Evolutionary conservation across 768 basidiomycete genomes (phyloP).

Genomic region (Scleroderma bovista): DNA sequence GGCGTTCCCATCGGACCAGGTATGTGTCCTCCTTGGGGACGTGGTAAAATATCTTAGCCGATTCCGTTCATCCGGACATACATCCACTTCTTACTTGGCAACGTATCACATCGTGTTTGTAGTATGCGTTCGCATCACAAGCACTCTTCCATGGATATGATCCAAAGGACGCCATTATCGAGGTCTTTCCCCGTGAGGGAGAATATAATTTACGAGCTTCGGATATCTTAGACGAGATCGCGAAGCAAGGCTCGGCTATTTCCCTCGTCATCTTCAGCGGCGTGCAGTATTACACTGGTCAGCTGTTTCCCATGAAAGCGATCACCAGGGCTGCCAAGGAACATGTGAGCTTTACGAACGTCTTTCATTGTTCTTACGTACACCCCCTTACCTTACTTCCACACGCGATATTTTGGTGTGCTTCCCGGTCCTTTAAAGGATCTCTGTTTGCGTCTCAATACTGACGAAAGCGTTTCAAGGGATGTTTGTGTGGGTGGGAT

Average conservation of each 20-base stretch:
- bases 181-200: conserved; percentile 72
- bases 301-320: conserved; percentile 82
- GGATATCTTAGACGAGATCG: conserved; percentile 78
- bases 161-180: conserved; percentile 67
- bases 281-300: conserved; percentile 96
- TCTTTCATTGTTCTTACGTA: conserved; percentile 23
- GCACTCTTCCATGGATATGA: conserved; percentile 71
- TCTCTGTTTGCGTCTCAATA: conserved; percentile 5
- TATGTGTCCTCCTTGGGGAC: conserved; percentile 30
- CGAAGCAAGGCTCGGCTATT: conserved; percentile 67
- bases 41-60: conserved; percentile 9
- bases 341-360: conserved; percentile 48
- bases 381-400: conserved; percentile 4
- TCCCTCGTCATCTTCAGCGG: conserved; percentile 91
- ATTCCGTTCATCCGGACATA: conserved; percentile 1
- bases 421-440: background rate
- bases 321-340: conserved; percentile 83
- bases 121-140: conserved; percentile 99
- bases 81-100: background rate
- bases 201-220: conserved; percentile 84
- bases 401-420: conserved; percentile 1
- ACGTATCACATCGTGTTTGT: conserved; percentile 7
- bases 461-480: conserved; percentile 41
- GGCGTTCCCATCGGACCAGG: conserved; percentile 97
- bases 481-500: conserved; percentile 94